These are phyloP conservation scores for Citropsis articulata DNA, from an alignment of 345 rosid genomes.

Conservation along the genomic window DNA sequence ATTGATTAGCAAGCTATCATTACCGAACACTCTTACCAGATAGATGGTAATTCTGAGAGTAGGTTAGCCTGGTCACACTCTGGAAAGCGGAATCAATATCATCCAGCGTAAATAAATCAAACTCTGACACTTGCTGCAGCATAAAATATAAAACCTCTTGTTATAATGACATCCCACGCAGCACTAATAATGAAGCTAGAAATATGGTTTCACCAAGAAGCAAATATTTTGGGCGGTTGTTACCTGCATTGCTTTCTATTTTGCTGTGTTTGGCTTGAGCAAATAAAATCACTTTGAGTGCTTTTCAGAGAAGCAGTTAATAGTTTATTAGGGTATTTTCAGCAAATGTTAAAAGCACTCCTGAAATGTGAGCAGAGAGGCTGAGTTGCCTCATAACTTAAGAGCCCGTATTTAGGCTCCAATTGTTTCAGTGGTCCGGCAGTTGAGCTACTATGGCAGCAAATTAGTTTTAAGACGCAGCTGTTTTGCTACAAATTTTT, in stretches of 20 bases:
- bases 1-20: neutral
- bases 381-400: neutral
- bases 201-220: neutral
- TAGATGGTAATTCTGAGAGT: constrained; percentile 82
- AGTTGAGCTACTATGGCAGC: too few species aligned
- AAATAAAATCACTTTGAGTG: neutral
- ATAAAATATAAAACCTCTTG: neutral
- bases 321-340: neutral
- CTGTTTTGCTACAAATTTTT: too few species aligned
- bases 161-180: neutral
- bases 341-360: neutral
- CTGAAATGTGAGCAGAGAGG: neutral
- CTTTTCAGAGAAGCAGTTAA: neutral
- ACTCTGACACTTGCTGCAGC: constrained; percentile 90
- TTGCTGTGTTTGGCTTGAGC: neutral
- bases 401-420: neutral
- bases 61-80: constrained; percentile 78
- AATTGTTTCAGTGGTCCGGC: too few species aligned
- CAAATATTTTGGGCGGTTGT: neutral
- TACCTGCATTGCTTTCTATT: neutral
- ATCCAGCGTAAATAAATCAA: constrained; percentile 86
- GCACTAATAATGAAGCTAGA: neutral
- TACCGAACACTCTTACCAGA: constrained; percentile 51
- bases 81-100: constrained; percentile 93
- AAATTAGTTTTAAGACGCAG: too few species aligned